Evolutionary conservation across 2,329 filamentous ascomycete genomes (phyloP), one percentile per base, ranked within the genome.

Genomic region (Scedosporium boydii): DNA sequence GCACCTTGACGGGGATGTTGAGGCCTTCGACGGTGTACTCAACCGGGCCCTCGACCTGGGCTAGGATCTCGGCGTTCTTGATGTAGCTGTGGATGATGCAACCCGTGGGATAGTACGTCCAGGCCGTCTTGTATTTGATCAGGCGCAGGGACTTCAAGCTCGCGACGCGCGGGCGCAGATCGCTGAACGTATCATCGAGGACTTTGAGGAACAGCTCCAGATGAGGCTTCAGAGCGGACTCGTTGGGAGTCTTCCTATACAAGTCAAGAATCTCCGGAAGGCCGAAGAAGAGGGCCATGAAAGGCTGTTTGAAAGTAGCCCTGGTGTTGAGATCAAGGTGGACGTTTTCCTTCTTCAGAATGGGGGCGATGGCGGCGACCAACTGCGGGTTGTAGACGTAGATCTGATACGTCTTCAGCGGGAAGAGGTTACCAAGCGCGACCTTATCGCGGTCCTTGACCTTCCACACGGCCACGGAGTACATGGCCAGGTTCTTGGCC

Each of bases 391-490:
- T 80, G 66, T 80, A 78, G 6, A 80, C 65, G 60, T 76, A 71
- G 48, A 81, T 69, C 65, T 66, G 68, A 67, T 78, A 72, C 63
- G 74, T 74, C 58, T 75, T 76, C 61, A 80, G 69, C 10, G 72
- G 69, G 41, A 69, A 74, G n/a, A 69, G 68, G 26, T 76, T 76
- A 0, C 65, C 70, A 44, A 80, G 70, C 62, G 73, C 70, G 3
- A 73, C 71, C 70, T 79, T 78, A 9, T 68, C 67, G 27, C 63
- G 63, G 66, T 80, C 77, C 66, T 77, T 78, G 70, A 76, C 66
- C 71, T 78, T 80, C 75, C 72, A 80, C 21, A 79, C 69, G 64
- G 74, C 77, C 70, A 81, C 76, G 63, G 78, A 76, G 14, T 75
- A 72, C 3, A 73, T 71, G 58, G 76, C 73, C 53, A 78, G 71